These are phyloP conservation scores for Rhizophora mangle DNA, from an alignment of 345 rosid species.

Conservation along the genomic window DNA sequence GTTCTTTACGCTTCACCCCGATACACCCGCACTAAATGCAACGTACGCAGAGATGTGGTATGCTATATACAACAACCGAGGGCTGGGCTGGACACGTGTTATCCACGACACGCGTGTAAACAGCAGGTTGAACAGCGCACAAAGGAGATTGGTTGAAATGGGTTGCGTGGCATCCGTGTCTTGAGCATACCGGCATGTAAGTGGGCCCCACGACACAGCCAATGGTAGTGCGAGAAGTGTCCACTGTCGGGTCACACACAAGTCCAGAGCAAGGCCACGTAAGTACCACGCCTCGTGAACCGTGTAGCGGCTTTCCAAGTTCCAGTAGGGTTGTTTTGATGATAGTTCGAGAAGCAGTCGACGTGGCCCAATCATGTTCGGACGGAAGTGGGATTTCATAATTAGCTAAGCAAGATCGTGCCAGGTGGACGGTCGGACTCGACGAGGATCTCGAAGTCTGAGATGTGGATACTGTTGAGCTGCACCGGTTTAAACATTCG, in stretches of 20 bases:
- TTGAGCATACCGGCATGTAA: conserved; percentile 3
- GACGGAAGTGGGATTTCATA: conserved; percentile 15
- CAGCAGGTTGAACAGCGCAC: conserved; percentile 21
- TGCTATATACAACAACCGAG: too few relatives aligned
- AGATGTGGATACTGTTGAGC: conserved; percentile 4
- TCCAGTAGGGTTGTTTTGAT: neutral
- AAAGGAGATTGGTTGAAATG: conserved; percentile 31
- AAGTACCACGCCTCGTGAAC: conserved; percentile 16
- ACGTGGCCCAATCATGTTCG: conserved; percentile 26
- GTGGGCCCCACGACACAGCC: conserved; percentile 21
- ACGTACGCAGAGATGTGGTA: neutral
- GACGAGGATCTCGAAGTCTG: conserved; percentile 16
- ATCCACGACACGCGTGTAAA: conserved; percentile 35
- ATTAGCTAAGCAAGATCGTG: conserved; percentile 11
- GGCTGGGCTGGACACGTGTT: conserved; percentile 44
- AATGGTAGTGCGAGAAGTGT: conserved; percentile 26
- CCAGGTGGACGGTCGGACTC: conserved; percentile 36
- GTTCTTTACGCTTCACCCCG: too few relatives aligned
- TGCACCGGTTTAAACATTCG: neutral
- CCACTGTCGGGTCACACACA: neutral
- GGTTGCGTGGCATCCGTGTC: conserved; percentile 27
- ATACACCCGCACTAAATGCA: conserved; percentile 3
- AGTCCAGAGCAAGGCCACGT: conserved; percentile 25
- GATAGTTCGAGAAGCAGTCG: conserved; percentile 28
- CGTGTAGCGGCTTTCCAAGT: neutral